Percentiles rank a stretch among this genome's conserved stretches.
Conservation (phyloP, 2,329 filamentous ascomycete genomes). For the Aspergillus niger region DNA sequence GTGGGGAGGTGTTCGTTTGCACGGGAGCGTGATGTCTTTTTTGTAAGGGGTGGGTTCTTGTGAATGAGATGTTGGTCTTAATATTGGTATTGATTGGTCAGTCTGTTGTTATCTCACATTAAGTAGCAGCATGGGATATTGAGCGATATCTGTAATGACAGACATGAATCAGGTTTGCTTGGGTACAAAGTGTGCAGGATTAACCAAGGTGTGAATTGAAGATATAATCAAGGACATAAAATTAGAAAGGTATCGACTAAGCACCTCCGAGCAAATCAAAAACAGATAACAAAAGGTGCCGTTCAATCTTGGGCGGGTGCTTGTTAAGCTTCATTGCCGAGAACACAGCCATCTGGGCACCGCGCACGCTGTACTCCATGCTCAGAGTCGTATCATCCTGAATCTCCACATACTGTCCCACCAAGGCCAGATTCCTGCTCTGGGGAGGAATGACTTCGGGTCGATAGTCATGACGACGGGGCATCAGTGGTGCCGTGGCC, state of each 20-base stretch:
- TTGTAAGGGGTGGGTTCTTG: too few relatives aligned
- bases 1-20: too few relatives aligned
- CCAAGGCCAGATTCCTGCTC: constrained; percentile 40
- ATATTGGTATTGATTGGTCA: too few relatives aligned
- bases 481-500: constrained; percentile 42
- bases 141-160: too few relatives aligned
- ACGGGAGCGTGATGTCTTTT: too few relatives aligned
- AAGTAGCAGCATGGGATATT: too few relatives aligned
- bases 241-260: background rate
- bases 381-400: constrained; percentile 41
- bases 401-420: constrained; percentile 48
- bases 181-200: too few relatives aligned
- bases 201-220: too few relatives aligned
- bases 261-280: background rate
- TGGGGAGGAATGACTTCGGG: constrained; percentile 41
- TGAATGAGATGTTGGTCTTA: too few relatives aligned
- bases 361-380: constrained; percentile 42
- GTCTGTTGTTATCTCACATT: too few relatives aligned
- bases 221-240: background rate
- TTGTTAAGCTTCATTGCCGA: constrained; percentile 21
- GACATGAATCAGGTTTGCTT: too few relatives aligned
- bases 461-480: constrained; percentile 36
- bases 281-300: background rate
- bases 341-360: constrained; percentile 39
- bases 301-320: constrained; percentile 7